Evolutionary conservation across 164 flowering plant species (phyloP).

Genomic region (Nelumbo lutea): DNA sequence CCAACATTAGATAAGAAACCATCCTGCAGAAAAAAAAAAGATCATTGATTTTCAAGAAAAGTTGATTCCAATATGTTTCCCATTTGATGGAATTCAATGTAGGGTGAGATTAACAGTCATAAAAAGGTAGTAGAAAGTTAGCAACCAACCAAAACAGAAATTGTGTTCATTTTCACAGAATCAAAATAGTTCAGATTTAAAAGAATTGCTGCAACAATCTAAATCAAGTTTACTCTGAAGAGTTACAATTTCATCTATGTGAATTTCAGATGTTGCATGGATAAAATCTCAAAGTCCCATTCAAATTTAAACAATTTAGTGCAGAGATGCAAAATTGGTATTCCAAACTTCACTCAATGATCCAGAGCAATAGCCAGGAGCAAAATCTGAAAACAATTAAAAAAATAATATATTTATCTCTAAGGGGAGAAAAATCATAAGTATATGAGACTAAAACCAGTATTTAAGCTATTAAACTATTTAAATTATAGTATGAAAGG

Average conservation of each 20-base stretch:
- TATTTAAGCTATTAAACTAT: no score
- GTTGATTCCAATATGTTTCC: background rate
- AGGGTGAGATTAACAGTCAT: background rate
- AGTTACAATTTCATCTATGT: background rate
- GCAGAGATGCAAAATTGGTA: background rate
- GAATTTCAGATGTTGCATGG: background rate
- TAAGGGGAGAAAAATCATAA: no score
- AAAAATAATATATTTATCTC: no score
- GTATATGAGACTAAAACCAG: no score
- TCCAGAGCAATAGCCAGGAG: background rate
- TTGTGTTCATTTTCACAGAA: background rate
- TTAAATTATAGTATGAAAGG: background rate
- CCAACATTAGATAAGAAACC: constrained; percentile 50
- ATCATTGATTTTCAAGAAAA: background rate
- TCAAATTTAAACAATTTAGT: no score
- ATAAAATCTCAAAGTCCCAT: background rate
- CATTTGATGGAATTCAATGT: background rate
- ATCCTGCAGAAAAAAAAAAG: constrained; percentile 43
- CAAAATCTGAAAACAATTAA: no score
- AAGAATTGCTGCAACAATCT: background rate
- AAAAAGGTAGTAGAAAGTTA: background rate
- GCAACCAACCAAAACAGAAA: background rate
- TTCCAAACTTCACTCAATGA: background rate
- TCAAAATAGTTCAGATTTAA: background rate
- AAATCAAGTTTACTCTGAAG: background rate